Evolutionary conservation across 2,329 filamentous ascomycete species (phyloP).

Genomic region (Aspergillus brunneoviolaceus): DNA sequence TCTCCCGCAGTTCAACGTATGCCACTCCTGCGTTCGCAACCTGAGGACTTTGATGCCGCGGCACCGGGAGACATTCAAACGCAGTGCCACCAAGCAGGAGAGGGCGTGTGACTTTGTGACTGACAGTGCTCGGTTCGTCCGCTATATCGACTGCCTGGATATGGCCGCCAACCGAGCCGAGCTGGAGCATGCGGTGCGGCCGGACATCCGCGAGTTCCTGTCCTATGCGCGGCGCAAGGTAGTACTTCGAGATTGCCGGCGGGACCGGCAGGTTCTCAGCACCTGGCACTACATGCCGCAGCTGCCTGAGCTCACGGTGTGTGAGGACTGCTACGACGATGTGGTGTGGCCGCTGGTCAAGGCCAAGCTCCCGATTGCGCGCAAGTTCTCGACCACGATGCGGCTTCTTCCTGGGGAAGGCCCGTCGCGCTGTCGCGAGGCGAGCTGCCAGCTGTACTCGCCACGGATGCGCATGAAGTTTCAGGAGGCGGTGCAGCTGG

Average conservation of each 20-base stretch:
- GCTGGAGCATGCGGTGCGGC: slow-evolving; percentile 31
- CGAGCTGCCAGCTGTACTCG: slow-evolving; percentile 77
- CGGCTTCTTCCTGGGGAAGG: slow-evolving; percentile 57
- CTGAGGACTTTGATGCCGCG: slow-evolving; percentile 72
- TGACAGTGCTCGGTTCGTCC: slow-evolving; percentile 55
- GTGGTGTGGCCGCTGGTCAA: slow-evolving; percentile 69
- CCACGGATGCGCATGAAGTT: slow-evolving; percentile 75
- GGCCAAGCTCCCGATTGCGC: slow-evolving; percentile 57
- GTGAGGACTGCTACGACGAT: slow-evolving; percentile 80
- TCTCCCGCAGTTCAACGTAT: slow-evolving; percentile 72
- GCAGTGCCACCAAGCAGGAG: slow-evolving; percentile 47
- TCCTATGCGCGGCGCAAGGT: slow-evolving; percentile 62
- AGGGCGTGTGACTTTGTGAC: slow-evolving; percentile 71
- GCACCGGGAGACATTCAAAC: slow-evolving; percentile 63
- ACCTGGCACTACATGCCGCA: slow-evolving; percentile 77
- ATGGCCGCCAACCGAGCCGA: slow-evolving; percentile 48
- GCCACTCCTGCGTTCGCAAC: slow-evolving; percentile 69
- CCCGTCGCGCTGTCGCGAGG: slow-evolving; percentile 32
- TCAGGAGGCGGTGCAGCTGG: slow-evolving; percentile 61
- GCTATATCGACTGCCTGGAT: slow-evolving; percentile 58
- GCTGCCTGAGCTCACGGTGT: slow-evolving; percentile 77
- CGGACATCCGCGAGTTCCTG: slow-evolving; percentile 62
- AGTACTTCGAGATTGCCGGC: slow-evolving; percentile 61
- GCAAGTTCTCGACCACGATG: slow-evolving; percentile 63
- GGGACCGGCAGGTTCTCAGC: slow-evolving; percentile 62